Evolutionary conservation across 225 moss, liverwort and hornwort genomes (phyloP).

Genomic region (Pseudisothecium myosuroides): DNA sequence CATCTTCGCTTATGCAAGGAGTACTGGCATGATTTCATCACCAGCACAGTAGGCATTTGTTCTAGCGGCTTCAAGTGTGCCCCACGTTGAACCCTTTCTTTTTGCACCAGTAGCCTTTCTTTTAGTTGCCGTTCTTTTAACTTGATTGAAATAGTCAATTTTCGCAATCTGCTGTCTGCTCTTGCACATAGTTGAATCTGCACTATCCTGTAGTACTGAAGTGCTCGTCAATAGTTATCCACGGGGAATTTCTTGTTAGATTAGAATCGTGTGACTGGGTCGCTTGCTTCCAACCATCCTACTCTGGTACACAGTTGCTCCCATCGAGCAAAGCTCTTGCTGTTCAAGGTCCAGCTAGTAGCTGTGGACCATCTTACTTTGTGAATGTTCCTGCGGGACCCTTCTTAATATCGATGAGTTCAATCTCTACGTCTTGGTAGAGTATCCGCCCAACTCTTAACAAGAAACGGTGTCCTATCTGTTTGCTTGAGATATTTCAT

Average conservation of each 20-base stretch:
- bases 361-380: background rate
- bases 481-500: background rate
- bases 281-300: background rate
- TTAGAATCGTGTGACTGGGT: background rate
- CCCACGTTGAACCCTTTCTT: background rate
- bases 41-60: slow-evolving; percentile 7
- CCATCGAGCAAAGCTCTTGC: background rate
- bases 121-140: background rate
- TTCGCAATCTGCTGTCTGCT: background rate
- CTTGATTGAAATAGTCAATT: background rate
- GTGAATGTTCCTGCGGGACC: background rate
- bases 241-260: background rate
- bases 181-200: background rate
- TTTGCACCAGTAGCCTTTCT: background rate
- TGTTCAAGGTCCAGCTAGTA: background rate
- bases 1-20: slow-evolving; percentile 69
- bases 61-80: background rate
- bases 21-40: slow-evolving; percentile 75
- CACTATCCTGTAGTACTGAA: background rate
- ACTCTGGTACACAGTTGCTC: background rate
- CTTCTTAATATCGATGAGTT: background rate
- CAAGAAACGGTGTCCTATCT: background rate
- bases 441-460: background rate
- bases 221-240: background rate
- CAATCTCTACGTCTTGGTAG: background rate